phyloP scores from a whole-genome alignment of 1,284 basidiomycete genomes.

The Fistulina hepatica region DNA sequence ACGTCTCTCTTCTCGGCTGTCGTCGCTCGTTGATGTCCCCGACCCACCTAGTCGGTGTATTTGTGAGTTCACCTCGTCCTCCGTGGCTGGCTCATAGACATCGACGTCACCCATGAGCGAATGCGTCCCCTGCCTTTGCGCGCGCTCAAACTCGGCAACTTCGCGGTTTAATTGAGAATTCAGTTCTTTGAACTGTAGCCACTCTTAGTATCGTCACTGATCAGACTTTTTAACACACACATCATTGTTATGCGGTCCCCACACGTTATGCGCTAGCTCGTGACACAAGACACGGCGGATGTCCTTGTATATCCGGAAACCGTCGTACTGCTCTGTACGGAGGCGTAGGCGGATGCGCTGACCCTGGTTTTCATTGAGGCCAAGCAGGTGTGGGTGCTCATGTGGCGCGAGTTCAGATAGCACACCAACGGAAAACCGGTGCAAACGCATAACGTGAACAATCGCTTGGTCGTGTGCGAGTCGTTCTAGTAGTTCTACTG shows the following conservation, averaged over 20 bases:
- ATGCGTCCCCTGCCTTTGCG: constrained; percentile 42
- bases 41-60: constrained; percentile 37
- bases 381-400: constrained; percentile 59
- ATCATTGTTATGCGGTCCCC: constrained; percentile 60
- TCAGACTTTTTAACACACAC: constrained; percentile 30
- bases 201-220: neutral
- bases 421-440: constrained; percentile 52
- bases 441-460: constrained; percentile 53
- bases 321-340: constrained; percentile 60
- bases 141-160: constrained; percentile 55
- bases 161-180: constrained; percentile 68
- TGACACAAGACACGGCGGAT: constrained; percentile 63
- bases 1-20: constrained; percentile 47
- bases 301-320: constrained; percentile 56
- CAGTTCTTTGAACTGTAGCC: constrained; percentile 54
- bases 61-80: constrained; percentile 43
- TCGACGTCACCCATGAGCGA: constrained; percentile 31
- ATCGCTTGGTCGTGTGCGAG: constrained; percentile 63
- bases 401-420: constrained; percentile 69
- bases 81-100: constrained; percentile 39
- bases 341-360: constrained; percentile 54
- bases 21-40: constrained; percentile 16
- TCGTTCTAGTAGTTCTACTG: constrained; percentile 39
- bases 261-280: constrained; percentile 66
- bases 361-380: constrained; percentile 58